phyloP scores from a whole-genome alignment of 2,329 filamentous ascomycete genomes.

The Lasiodiplodia theobromae region DNA sequence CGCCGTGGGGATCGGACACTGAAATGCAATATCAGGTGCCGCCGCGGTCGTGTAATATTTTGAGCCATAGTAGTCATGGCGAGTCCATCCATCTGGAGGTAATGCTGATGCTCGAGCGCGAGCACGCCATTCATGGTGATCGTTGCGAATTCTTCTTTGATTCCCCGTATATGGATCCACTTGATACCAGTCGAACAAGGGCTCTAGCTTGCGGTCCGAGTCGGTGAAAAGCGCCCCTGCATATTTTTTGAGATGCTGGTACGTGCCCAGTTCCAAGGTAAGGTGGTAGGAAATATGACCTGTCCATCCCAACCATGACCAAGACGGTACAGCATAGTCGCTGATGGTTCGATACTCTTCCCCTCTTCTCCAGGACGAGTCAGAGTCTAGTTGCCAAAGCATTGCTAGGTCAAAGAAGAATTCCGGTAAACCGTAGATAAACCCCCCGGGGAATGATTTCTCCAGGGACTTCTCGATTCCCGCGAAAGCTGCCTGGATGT shows the following conservation, averaged over 20 bases:
- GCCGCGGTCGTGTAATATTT: not conserved
- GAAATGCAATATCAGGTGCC: not conserved
- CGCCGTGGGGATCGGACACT: not conserved
- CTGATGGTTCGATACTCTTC: not conserved
- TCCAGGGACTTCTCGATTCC: not conserved
- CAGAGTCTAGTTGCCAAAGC: not conserved
- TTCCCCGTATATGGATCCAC: not conserved
- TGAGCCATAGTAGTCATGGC: accelerated
- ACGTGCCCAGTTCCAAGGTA: accelerated
- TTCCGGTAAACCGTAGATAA: not conserved
- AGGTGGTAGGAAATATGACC: not conserved
- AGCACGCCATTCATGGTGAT: not conserved
- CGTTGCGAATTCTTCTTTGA: not conserved
- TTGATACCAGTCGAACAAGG: conserved; percentile 3
- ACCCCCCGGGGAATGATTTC: not conserved
- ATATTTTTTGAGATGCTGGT: too few species aligned
- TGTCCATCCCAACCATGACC: not conserved
- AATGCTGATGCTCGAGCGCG: too few species aligned
- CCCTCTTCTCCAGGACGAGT: not conserved
- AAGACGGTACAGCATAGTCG: not conserved
- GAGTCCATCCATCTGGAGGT: not conserved
- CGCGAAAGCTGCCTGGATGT: not conserved
- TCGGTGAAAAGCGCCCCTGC: too few species aligned
- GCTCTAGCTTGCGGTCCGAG: too few species aligned
- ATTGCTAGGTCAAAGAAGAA: not conserved